These are phyloP conservation scores for Salvia miltiorrhiza DNA, from an alignment of 257 asterid species.

Conservation along the genomic window DNA sequence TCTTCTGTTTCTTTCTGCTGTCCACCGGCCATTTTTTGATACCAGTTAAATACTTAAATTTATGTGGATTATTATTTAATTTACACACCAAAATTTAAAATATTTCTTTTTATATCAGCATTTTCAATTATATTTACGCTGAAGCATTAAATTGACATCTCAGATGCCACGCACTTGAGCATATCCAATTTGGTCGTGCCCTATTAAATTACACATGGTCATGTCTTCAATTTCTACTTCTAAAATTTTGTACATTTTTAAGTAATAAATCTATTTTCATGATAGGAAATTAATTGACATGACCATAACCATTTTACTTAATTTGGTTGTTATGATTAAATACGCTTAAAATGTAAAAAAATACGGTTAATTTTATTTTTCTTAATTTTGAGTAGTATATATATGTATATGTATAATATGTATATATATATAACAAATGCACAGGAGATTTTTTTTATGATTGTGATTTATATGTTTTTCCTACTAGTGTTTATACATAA, in stretches of 20 bases:
- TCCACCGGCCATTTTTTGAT: conserved; percentile 19
- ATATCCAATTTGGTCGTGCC: background rate
- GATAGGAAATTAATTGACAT: background rate
- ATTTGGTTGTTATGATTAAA: background rate
- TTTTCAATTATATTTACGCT: background rate
- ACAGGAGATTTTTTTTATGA: no score
- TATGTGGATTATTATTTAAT: background rate
- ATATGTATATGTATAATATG: no score
- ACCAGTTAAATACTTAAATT: background rate
- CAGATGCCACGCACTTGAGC: background rate
- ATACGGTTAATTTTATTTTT: no score
- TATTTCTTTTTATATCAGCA: background rate
- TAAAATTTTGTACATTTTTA: background rate
- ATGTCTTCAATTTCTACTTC: background rate
- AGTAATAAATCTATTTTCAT: background rate
- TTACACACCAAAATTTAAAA: background rate
- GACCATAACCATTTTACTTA: background rate
- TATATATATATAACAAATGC: no score
- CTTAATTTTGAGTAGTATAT: no score
- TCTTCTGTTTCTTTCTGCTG: conserved; percentile 8
- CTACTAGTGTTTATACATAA: no score
- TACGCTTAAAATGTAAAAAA: no score
- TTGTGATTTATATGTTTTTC: no score
- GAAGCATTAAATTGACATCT: background rate
- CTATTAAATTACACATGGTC: background rate